Evolutionary conservation across 805 yeast genomes (phyloP).

Genomic region (Pichia phayaonensis): DNA sequence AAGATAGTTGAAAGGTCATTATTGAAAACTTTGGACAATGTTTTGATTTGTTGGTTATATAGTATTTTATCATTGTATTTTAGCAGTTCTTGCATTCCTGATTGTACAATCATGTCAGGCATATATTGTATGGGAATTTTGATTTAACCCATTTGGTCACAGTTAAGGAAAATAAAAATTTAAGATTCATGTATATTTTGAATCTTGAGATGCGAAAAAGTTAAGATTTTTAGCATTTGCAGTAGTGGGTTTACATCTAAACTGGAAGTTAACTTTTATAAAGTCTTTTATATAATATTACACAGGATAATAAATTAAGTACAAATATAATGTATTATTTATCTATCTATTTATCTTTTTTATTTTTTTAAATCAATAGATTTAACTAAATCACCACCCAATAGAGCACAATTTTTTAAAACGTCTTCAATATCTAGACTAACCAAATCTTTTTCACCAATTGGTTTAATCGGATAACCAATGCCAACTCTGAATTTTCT

Average conservation of each 20-base stretch:
- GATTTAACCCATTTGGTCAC: too few relatives aligned
- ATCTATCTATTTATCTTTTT: not conserved
- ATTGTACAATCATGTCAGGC: constrained; percentile 2
- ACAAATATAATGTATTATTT: too few relatives aligned
- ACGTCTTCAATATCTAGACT: constrained; percentile 20
- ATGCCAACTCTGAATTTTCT: constrained; percentile 73
- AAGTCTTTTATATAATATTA: not conserved
- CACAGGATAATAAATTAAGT: not conserved
- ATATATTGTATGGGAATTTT: not conserved
- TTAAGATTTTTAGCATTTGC: not conserved
- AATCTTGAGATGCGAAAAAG: not conserved
- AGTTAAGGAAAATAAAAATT: too few relatives aligned
- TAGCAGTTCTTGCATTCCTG: not conserved
- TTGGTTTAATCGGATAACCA: constrained; percentile 66
- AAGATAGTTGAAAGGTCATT: not conserved
- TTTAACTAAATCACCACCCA: constrained; percentile 58
- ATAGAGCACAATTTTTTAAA: constrained; percentile 13
- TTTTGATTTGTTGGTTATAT: constrained; percentile 1
- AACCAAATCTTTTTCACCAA: constrained; percentile 48
- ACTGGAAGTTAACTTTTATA: not conserved
- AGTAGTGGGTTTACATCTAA: too few relatives aligned
- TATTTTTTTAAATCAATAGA: constrained; percentile 3
- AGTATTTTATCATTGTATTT: constrained; percentile 1
- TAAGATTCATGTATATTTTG: not conserved
- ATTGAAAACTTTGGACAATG: not conserved